Evolutionary conservation across 495 filamentous ascomycete species (phyloP).

Genomic region (Penicillium nucicola): DNA sequence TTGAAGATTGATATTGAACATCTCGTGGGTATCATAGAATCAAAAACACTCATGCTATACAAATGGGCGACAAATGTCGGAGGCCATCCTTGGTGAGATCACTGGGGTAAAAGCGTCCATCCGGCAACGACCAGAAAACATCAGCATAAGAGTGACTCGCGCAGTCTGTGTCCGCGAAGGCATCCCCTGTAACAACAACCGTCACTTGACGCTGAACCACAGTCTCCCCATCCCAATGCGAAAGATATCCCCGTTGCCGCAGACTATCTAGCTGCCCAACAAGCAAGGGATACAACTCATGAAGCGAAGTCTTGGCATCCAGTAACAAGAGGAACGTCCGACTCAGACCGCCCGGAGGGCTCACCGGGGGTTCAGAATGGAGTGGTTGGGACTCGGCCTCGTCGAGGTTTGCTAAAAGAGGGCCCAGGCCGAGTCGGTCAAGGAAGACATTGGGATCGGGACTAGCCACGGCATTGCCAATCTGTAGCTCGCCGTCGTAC

Average conservation of each 20-base stretch:
- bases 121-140: slow-evolving; percentile 64
- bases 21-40: slow-evolving; percentile 12
- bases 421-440: slow-evolving; percentile 11
- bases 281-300: slow-evolving; percentile 14
- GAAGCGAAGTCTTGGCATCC: slow-evolving; percentile 11
- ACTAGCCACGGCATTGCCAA: slow-evolving; percentile 46
- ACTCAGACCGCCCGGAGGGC: not conserved
- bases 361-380: not conserved
- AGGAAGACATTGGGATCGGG: slow-evolving; percentile 3
- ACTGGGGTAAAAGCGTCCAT: slow-evolving; percentile 7
- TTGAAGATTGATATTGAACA: not conserved
- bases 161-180: slow-evolving; percentile 49
- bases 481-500: slow-evolving; percentile 44
- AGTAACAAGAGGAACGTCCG: slow-evolving; percentile 14
- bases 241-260: slow-evolving; percentile 55
- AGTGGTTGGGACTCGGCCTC: not conserved
- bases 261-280: slow-evolving; percentile 52
- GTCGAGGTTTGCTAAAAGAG: slow-evolving; percentile 7
- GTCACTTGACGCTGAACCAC: slow-evolving; percentile 57
- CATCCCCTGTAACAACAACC: slow-evolving; percentile 66
- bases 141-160: slow-evolving; percentile 44
- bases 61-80: slow-evolving; percentile 11
- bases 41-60: slow-evolving; percentile 9
- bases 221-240: slow-evolving; percentile 48
- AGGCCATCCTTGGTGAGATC: slow-evolving; percentile 2